Percentiles rank a stretch among this genome's conserved stretches.
phyloP scores from a whole-genome alignment of 2,329 filamentous ascomycete species.

The Lasiodiplodia hormozganensis region DNA sequence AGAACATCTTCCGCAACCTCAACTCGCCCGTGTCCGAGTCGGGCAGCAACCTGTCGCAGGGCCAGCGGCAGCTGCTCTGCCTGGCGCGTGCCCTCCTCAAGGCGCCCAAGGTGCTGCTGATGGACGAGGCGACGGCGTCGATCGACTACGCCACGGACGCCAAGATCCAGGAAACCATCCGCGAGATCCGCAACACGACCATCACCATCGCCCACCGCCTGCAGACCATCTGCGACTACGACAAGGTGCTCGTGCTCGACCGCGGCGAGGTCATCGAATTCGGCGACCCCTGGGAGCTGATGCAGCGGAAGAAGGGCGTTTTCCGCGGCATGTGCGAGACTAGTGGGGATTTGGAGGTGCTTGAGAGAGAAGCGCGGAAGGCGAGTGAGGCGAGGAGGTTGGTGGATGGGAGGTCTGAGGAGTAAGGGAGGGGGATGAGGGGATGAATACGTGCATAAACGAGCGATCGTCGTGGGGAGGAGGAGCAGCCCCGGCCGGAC shows the following conservation, averaged over 20 bases:
- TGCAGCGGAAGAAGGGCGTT: conserved; percentile 66
- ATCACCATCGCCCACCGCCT: conserved; percentile 96
- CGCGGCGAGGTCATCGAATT: conserved; percentile 87
- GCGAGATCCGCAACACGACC: conserved; percentile 89
- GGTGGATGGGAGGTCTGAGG: not conserved
- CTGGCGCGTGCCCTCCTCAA: conserved; percentile 92
- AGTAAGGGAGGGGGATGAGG: too few relatives aligned
- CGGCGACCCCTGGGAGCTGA: conserved; percentile 83
- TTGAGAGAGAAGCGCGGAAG: conserved; percentile 63
- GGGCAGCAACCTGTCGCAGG: conserved; percentile 92
- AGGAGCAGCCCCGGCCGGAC: not conserved
- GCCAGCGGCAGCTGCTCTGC: conserved; percentile 92
- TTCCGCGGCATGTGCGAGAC: conserved; percentile 74
- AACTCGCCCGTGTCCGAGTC: conserved; percentile 85
- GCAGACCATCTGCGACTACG: conserved; percentile 97
- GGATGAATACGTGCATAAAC: not conserved
- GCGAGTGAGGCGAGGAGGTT: conserved; percentile 50
- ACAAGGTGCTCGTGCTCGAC: conserved; percentile 94
- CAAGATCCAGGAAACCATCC: conserved; percentile 96
- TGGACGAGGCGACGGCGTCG: conserved; percentile 98
- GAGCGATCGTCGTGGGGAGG: not conserved
- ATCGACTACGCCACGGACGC: conserved; percentile 96
- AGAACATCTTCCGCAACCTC: conserved; percentile 92
- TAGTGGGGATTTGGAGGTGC: conserved; percentile 62
- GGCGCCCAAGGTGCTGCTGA: conserved; percentile 89